phyloP scores from a whole-genome alignment of 2,329 filamentous ascomycete genomes.

The Fusarium chaquense region DNA sequence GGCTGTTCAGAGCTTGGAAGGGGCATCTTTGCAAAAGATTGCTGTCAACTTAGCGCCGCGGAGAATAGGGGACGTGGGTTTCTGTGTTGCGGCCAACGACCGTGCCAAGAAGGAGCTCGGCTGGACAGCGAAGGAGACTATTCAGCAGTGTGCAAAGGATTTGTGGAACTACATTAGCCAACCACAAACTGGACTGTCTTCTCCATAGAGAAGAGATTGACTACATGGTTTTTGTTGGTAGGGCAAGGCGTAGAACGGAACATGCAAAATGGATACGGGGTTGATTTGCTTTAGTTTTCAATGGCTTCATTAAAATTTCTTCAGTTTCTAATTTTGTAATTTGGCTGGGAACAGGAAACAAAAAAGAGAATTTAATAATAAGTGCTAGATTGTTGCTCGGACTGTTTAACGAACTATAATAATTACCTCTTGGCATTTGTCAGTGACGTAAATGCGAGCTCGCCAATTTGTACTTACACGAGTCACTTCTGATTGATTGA shows the following conservation, averaged over 20 bases:
- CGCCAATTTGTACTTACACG: neutral
- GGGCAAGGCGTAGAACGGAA: neutral
- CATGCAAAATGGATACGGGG: neutral
- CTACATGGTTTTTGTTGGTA: neutral
- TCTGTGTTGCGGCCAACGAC: slow-evolving; percentile 13
- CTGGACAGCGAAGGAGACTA: slow-evolving; percentile 2
- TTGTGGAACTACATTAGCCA: slow-evolving; percentile 4
- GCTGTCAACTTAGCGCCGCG: neutral
- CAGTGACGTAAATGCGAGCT: neutral
- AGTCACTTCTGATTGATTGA: neutral
- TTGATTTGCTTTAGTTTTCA: neutral
- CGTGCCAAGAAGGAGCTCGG: slow-evolving; percentile 3
- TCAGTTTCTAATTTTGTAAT: neutral
- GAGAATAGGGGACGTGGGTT: slow-evolving; percentile 3
- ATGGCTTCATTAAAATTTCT: neutral
- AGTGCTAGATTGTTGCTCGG: neutral
- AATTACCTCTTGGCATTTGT: neutral
- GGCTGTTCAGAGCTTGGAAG: slow-evolving; percentile 56
- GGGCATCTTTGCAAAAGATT: slow-evolving; percentile 43
- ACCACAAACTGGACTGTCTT: neutral
- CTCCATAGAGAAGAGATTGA: no score
- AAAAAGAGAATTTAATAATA: neutral
- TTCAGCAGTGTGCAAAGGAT: neutral
- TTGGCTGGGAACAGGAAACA: no score
- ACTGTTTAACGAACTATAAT: neutral